Evolutionary conservation across 2,329 filamentous ascomycete species (phyloP).

Genomic region (Ascocoryne sarcoides): DNA sequence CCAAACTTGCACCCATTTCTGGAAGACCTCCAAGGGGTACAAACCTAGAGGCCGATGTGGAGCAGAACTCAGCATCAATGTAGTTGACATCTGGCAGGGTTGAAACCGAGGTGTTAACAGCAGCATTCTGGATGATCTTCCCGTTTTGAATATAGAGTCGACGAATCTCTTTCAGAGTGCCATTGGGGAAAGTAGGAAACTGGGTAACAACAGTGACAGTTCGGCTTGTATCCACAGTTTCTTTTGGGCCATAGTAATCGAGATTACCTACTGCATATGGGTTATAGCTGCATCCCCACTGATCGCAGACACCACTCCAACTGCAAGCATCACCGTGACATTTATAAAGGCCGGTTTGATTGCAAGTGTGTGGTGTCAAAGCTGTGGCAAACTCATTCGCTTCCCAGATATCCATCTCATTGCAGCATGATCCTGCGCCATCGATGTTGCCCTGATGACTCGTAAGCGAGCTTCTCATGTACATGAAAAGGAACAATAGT

Average conservation of each 20-base stretch:
- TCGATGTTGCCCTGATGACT: slow-evolving; percentile 33
- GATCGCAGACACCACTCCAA: slow-evolving; percentile 37
- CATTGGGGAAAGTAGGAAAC: slow-evolving; percentile 38
- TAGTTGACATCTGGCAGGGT: slow-evolving; percentile 36
- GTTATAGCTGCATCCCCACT: slow-evolving; percentile 38
- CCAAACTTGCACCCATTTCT: slow-evolving; percentile 44
- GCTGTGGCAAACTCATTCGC: slow-evolving; percentile 50
- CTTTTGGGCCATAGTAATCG: slow-evolving; percentile 19
- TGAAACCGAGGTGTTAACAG: slow-evolving; percentile 21
- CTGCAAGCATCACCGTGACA: slow-evolving; percentile 35
- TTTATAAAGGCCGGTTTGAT: slow-evolving; percentile 32
- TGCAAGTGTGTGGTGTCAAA: slow-evolving; percentile 49
- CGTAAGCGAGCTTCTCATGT: no score
- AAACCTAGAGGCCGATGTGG: slow-evolving; percentile 40
- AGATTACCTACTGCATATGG: slow-evolving; percentile 30
- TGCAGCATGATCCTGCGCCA: slow-evolving; percentile 47
- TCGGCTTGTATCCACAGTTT: slow-evolving; percentile 33
- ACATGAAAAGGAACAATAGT: no score
- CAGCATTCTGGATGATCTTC: slow-evolving; percentile 41
- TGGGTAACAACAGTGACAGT: slow-evolving; percentile 43
- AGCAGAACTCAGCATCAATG: slow-evolving; percentile 48
- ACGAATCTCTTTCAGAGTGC: slow-evolving; percentile 36
- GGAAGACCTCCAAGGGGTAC: slow-evolving; percentile 44
- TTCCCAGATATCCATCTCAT: slow-evolving; percentile 59
- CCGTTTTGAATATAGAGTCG: slow-evolving; percentile 42